These are phyloP conservation scores for Magnolia officinalis DNA, from an alignment of 164 flowering plant species.

Conservation along the genomic window DNA sequence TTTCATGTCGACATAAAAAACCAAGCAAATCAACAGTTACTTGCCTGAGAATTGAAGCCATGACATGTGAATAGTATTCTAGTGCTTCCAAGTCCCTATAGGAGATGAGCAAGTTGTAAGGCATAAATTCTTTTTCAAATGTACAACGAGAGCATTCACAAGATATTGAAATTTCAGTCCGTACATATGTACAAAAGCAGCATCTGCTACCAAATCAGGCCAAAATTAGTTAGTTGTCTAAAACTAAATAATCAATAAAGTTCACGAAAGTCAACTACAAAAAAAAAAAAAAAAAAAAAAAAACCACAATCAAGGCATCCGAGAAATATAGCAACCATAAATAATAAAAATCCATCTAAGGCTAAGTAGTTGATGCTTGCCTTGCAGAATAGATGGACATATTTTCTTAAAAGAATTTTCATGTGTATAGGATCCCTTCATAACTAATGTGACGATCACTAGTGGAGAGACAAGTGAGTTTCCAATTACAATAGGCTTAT, in stretches of 20 bases:
- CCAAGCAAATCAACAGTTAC: slow-evolving; percentile 12
- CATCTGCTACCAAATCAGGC: neutral
- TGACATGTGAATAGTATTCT: slow-evolving; percentile 71
- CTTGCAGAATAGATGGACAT: too few species aligned
- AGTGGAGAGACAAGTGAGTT: too few species aligned
- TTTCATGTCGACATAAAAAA: neutral
- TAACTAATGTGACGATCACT: too few species aligned
- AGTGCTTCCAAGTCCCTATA: slow-evolving; percentile 59
- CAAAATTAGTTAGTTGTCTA: neutral
- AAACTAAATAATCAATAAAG: neutral
- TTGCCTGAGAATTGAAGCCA: slow-evolving; percentile 50
- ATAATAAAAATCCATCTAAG: neutral
- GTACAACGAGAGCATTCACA: neutral
- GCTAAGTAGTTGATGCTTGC: neutral
- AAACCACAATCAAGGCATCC: neutral
- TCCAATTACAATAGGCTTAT: too few species aligned
- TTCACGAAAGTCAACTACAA: neutral
- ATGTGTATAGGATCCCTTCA: too few species aligned
- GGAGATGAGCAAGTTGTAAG: too few species aligned
- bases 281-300: too few species aligned
- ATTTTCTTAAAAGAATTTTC: too few species aligned
- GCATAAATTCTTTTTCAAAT: neutral
- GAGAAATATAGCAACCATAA: too few species aligned
- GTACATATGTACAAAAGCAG: neutral
- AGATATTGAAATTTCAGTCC: neutral